Evolutionary conservation across 768 basidiomycete species (phyloP).

Genomic region (Dictyophora rubrovolvata): DNA sequence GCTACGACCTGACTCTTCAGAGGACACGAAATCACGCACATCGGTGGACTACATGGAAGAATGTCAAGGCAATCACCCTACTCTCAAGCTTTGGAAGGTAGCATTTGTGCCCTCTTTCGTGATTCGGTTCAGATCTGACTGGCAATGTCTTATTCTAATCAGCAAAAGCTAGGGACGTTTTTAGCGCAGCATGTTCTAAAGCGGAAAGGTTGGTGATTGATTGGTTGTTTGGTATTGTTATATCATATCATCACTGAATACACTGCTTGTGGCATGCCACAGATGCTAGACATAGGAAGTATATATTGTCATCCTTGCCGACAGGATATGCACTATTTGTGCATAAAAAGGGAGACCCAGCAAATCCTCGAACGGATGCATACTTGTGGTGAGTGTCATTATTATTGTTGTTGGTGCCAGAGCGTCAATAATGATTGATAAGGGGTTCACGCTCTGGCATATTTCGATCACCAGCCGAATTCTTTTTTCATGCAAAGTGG

Average conservation of each 20-base stretch:
- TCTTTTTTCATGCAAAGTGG: conserved; percentile 10
- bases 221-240: no score
- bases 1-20: neutral
- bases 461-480: conserved; percentile 8
- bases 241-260: neutral
- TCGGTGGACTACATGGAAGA: conserved; percentile 1
- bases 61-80: neutral
- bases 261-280: neutral
- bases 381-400: neutral
- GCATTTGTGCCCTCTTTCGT: neutral
- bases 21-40: neutral
- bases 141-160: neutral
- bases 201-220: neutral
- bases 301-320: neutral
- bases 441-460: neutral
- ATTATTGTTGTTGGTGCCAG: neutral
- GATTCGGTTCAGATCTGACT: neutral
- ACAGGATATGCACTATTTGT: neutral
- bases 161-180: conserved; percentile 5
- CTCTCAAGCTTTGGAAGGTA: conserved; percentile 3
- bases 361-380: neutral
- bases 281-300: neutral
- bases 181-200: neutral
- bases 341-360: conserved; percentile 3
- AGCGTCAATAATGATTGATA: neutral